phyloP scores from a whole-genome alignment of 2,329 filamentous ascomycete species.

The Talaromyces sp. region DNA sequence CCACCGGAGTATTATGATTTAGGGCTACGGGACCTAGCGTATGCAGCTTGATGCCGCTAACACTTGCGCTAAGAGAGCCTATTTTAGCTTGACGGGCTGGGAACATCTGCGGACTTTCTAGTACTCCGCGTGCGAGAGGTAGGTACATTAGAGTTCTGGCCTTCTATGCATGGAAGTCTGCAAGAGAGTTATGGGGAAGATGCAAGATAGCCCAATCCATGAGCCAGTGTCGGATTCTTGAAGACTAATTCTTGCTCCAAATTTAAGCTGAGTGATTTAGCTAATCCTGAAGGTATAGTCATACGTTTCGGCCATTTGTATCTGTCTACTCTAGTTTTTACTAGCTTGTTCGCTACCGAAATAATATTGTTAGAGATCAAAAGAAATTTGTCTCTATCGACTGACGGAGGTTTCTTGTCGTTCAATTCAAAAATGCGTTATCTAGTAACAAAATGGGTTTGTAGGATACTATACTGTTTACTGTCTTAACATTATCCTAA shows the following conservation, averaged over 20 bases:
- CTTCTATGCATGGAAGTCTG: neutral
- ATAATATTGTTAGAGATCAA: neutral
- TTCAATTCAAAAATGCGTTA: neutral
- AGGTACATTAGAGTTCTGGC: neutral
- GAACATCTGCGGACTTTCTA: neutral
- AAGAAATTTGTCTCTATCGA: neutral
- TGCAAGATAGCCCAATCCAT: neutral
- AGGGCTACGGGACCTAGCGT: neutral
- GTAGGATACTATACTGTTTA: neutral
- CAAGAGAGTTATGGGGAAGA: neutral
- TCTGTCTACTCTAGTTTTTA: neutral
- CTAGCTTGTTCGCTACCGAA: neutral
- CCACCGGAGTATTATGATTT: neutral
- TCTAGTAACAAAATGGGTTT: neutral
- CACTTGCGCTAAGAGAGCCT: neutral
- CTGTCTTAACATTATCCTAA: neutral
- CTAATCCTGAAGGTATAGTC: neutral
- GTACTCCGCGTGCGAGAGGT: neutral
- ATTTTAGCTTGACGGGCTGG: neutral
- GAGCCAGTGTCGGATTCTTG: neutral
- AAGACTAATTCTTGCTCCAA: neutral
- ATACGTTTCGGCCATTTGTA: neutral
- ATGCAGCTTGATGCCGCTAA: neutral
- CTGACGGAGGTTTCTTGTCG: neutral
- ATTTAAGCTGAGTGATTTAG: neutral